Base-by-base conservation (phyloP, 106 monocot genomes). In the Acorus gramineus region DNA sequence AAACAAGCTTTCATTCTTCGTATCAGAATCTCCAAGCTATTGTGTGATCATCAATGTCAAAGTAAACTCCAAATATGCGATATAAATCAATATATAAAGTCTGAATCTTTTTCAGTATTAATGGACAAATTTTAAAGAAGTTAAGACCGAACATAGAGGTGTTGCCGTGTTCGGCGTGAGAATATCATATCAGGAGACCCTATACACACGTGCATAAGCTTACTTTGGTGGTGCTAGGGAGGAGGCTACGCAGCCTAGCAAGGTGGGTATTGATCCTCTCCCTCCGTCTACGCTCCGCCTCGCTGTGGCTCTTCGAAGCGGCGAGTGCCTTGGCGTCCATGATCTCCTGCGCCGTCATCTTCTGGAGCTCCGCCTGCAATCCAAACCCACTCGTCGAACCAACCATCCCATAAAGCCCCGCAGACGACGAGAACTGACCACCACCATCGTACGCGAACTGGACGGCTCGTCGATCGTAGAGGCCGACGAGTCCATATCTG, bases 311-410 rank as follows among this genome's bases (percentile, higher is more conserved):
- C 74, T 87, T 91, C 8, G 96, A 98, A 0, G 96, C 96, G 3
- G 96, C 96, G 28, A 91, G 77, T 1, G 96, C 91, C 77, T 91
- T 98, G 14, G 96, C 96, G 62, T 98, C 96, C 91, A 91, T 88
- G 73, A 91, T 91, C 67, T 98, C 87, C 63, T 87, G 87, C 3
- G 91, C 83, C 0, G 68, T 91, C 87, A 91, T 75, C 78, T 78
- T 80, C 3, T 84, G 80, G 44, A 95, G 69, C 63, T 90, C 90
- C 2, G 78, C 78, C 43, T 84, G 84, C 0, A 83, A 56, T 44
- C 56, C 67, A 0, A 76, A 28, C 28, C 28, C 28, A 28, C 28
- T 28, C 28, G 28, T 28, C 28, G 28, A 28, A 28, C 28, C 28
- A 28, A 28, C 28, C 28, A 28, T 28, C 28, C 28, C 28, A 28